Evolutionary conservation across 805 yeast species (phyloP), one percentile per base, ranked within the genome.

Genomic region (Komagataella pastoris): DNA sequence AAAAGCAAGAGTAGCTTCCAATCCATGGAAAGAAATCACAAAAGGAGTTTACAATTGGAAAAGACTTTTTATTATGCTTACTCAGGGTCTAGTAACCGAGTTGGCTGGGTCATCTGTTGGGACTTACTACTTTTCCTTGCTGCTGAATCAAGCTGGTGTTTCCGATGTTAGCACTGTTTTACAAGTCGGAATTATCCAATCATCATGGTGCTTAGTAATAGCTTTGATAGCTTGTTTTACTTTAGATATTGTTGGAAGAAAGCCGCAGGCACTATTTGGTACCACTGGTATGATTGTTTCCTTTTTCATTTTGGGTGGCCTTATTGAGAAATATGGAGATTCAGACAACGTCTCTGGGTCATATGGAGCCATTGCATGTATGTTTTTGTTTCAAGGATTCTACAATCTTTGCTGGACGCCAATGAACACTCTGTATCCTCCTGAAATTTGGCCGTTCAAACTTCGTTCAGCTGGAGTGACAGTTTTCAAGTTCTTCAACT

Each of bases 91-190:
- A 24, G 59, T 62, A 21, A 58, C 64, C 19, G 61, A 59, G 52
- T 52, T 61, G 24, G 59, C 62, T 17, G 65, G 65, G 17, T 53
- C 59, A 23, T 59, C 59, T 53, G 57, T 63, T 53, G 57, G 57
- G 14, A 59, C 61, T 44, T 57, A 59, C 5, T 73, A 72, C 59
- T 47, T 60, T 4, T 73, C 70, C 52, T 65, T 70, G 49, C 36
- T 71, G 54, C 52, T 62, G 46, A 58, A 55, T 1, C 56, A 59
- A 30, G 63, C 64, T 6, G 65, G 63, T 40, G 56, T 58, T 49
- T 54, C 57, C 7, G 52, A 57, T 4, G 63, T 68, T 47, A 69
- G 67, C 53, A 47, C 59, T 50, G 54, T 54, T 12, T 46, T 61
- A 49, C 60, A 59, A 49, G 48, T 54, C 21, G 52, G 55, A 46